phyloP scores from a whole-genome alignment of 768 basidiomycete species.

The Myochromella boudieri region DNA sequence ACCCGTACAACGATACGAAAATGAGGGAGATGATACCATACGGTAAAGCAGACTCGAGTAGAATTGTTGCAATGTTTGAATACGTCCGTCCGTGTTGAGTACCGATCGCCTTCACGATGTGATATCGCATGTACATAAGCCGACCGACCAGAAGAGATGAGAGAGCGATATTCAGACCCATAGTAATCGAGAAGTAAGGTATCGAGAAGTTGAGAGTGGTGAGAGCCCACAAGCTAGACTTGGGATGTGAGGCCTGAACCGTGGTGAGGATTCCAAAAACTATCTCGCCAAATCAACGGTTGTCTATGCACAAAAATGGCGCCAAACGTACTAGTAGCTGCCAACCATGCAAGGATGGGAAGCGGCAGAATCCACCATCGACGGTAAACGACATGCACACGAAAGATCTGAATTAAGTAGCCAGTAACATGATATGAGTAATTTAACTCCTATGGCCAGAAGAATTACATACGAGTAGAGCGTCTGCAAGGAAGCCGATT shows the following conservation, averaged over 20 bases:
- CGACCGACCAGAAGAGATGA: constrained; percentile 31
- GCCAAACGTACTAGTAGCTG: background rate
- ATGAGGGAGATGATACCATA: constrained; percentile 25
- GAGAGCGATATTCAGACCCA: constrained; percentile 30
- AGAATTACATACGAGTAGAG: constrained; percentile 16
- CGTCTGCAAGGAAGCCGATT: constrained; percentile 27
- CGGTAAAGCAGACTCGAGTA: constrained; percentile 34
- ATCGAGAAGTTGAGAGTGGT: constrained; percentile 19
- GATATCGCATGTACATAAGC: constrained; percentile 20
- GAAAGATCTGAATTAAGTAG: constrained; percentile 10
- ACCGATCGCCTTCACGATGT: constrained; percentile 21
- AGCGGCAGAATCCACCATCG: constrained; percentile 1
- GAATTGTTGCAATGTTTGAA: constrained; percentile 25
- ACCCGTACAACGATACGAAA: constrained; percentile 29
- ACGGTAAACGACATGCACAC: constrained; percentile 13
- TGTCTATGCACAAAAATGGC: background rate
- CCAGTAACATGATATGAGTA: too few relatives aligned
- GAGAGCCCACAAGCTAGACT: constrained; percentile 11
- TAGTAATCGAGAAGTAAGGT: constrained; percentile 25
- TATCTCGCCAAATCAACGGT: background rate
- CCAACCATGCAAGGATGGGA: background rate
- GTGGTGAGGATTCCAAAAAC: constrained; percentile 9
- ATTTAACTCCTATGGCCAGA: too few relatives aligned
- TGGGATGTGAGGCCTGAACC: constrained; percentile 10
- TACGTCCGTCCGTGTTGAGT: constrained; percentile 22